Conservation (phyloP, 306 rosid species). For the Cicer cuneatum region DNA sequence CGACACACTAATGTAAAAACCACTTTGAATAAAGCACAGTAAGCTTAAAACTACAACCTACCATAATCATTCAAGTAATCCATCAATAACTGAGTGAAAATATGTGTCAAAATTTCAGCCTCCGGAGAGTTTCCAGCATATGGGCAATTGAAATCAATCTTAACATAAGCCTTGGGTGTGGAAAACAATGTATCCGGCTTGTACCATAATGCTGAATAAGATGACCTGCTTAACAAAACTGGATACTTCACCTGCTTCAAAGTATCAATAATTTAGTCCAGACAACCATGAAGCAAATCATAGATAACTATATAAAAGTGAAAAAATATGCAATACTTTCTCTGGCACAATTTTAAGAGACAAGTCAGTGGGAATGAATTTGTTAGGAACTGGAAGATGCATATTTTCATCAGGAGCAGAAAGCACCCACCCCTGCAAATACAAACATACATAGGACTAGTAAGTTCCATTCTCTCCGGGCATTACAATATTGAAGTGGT, state of each 20-base stretch:
- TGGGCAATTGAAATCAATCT: conserved; percentile 84
- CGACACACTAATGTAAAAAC: conserved; percentile 22
- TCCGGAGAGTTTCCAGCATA: conserved; percentile 83
- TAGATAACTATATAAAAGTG: conserved; percentile 2
- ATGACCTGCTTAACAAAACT: conserved; percentile 68
- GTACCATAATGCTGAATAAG: conserved; percentile 80
- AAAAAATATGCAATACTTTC: conserved; percentile 52
- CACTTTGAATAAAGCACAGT: conserved; percentile 13
- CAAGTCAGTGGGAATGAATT: conserved; percentile 86
- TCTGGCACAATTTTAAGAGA: conserved; percentile 68
- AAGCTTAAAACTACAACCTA: conserved; percentile 41
- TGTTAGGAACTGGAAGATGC: conserved; percentile 81
- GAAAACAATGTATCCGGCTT: conserved; percentile 84
- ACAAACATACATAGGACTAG: conserved; percentile 31
- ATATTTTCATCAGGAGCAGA: conserved; percentile 71
- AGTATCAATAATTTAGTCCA: conserved; percentile 41
- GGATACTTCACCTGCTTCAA: conserved; percentile 80
- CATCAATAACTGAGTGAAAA: conserved; percentile 81
- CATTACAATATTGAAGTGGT: conserved; percentile 31
- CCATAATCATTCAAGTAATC: conserved; percentile 96
- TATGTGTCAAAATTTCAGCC: conserved; percentile 67
- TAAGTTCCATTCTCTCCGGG: conserved; percentile 37
- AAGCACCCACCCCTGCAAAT: conserved; percentile 80
- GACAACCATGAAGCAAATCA: conserved; percentile 17
- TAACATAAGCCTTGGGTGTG: conserved; percentile 85